Evolutionary conservation across 305 asterid genomes (phyloP).

Genomic region (Solanum hybrid): DNA sequence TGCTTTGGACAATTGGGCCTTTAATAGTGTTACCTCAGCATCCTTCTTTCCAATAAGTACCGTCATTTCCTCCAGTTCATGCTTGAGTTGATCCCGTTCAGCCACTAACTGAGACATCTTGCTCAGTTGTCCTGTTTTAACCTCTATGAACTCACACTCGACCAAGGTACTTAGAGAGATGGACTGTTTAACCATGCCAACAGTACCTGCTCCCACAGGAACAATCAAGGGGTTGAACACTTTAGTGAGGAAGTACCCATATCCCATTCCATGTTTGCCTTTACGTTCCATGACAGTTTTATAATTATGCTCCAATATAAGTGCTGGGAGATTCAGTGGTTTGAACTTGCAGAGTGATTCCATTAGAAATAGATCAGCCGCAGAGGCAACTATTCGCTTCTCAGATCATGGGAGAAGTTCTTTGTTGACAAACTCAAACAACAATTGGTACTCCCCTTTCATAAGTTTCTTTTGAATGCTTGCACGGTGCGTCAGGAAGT

Average conservation of each 20-base stretch:
- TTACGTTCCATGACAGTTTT: not conserved
- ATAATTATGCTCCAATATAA: not conserved
- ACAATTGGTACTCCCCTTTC: not conserved
- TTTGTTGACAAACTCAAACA: not conserved
- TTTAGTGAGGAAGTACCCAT: not conserved
- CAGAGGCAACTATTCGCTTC: not conserved
- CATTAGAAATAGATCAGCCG: no score
- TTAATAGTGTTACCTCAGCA: no score
- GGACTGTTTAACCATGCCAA: not conserved
- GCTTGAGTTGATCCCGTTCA: no score
- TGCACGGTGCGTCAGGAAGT: not conserved
- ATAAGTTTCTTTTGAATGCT: not conserved
- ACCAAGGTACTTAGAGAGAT: no score
- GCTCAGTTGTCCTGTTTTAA: no score
- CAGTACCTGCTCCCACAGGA: not conserved
- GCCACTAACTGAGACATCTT: no score
- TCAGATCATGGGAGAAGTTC: not conserved
- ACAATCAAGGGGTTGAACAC: not conserved
- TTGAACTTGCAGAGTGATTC: not conserved
- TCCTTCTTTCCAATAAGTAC: no score
- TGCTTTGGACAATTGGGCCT: no score
- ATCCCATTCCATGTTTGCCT: not conserved
- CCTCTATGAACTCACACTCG: no score
- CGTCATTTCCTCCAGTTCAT: no score
- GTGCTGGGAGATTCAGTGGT: not conserved